Evolutionary conservation across 305 asterid species (phyloP).

Genomic region (Fraxinus dipetala): DNA sequence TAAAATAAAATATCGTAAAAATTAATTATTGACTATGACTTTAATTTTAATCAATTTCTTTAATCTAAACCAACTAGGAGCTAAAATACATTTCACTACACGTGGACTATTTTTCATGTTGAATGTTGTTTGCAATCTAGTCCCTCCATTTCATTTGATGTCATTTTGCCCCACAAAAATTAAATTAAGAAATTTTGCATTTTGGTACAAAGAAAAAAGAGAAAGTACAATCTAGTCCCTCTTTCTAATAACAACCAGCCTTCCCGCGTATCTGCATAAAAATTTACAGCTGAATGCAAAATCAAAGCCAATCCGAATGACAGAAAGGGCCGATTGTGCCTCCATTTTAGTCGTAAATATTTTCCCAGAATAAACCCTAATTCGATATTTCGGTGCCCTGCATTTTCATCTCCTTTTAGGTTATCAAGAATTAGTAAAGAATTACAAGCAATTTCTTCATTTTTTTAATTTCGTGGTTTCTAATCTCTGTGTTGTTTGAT

Average conservation of each 20-base stretch:
- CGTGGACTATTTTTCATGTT: background rate
- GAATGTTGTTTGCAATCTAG: background rate
- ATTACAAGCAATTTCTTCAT: constrained; percentile 17
- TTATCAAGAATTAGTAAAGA: constrained; percentile 10
- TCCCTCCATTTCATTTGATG: background rate
- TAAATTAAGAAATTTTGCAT: background rate
- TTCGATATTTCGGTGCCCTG: constrained; percentile 10
- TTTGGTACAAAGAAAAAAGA: background rate
- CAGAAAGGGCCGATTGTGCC: constrained; percentile 46
- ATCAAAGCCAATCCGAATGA: constrained; percentile 20
- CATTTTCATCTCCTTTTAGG: constrained; percentile 16
- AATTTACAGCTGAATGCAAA: constrained; percentile 14
- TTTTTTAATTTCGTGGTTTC: constrained; percentile 6
- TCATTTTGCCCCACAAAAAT: background rate
- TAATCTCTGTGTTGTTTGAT: constrained; percentile 34
- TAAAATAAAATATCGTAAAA: no score
- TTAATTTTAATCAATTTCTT: no score
- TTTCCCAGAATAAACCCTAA: constrained; percentile 34
- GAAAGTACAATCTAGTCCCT: background rate
- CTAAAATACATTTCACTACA: background rate
- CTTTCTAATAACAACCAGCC: background rate
- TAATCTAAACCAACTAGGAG: background rate
- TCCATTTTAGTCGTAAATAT: constrained; percentile 20
- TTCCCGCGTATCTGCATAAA: constrained; percentile 10
- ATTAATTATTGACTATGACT: no score